Evolutionary conservation across 2,329 filamentous ascomycete genomes (phyloP), one percentile per base, ranked within the genome.

Genomic region (Coniella lustricola): DNA sequence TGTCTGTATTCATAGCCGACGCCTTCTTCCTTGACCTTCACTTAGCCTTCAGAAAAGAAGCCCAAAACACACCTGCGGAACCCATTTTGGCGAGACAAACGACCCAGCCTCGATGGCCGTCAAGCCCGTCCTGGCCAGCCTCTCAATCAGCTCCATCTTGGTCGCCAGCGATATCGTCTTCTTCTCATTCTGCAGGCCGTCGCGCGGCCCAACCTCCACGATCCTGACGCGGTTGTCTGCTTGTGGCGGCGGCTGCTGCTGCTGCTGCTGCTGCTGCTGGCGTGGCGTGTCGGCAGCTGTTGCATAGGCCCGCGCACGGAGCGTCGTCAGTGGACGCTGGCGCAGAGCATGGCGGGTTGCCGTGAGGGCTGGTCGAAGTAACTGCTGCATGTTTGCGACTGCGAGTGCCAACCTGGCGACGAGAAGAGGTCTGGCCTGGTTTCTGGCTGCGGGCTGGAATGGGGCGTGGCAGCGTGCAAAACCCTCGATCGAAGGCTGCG

Each of bases 141-240:
- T 72, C 56, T 83, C 75, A 34, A 94, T 85, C 46, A 94, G 67
- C 56, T 90, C 80, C 48, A 91, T 77, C 66, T 94, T 94, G 2
- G 82, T 89, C 7, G 75, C 72, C 10, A 87, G 70, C 0, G 86
- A 72, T 54, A 94, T 84, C 22, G 73, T 73, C 54, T 72, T 78
- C 67, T 85, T 86, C 70, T 93, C 86, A 62, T 93, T 94, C 63
- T 95, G 88, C 46, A 94, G 69, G n/a, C 88, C 88, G 70, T 94
- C 88, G 55, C 88, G 76, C 31, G 88, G 87, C 8, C 87, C 87
- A 54, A 94, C 88, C 69, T 94, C 88, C 53, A 93, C 83, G 34
- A 94, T 82, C 66, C 73, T 76, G 52, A 81, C 74, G 51, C 60
- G 64, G 59, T 70, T 74, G 60, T 72, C 68, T 50, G 55, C 56